Conservation (phyloP, 257 asterid species). For the Paulownia fortunei region DNA sequence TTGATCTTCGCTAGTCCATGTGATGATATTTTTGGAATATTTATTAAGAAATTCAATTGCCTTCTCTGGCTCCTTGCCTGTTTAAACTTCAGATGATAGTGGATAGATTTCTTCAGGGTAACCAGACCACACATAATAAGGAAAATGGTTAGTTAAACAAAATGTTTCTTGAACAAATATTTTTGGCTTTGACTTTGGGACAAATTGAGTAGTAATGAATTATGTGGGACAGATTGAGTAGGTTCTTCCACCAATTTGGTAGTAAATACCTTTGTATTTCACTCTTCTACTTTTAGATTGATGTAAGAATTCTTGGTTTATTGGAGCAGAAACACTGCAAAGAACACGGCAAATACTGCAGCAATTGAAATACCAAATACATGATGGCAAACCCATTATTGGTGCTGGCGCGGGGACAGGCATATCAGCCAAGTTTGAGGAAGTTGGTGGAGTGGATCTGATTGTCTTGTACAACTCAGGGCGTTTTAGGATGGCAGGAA, state of each 20-base stretch:
- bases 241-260: background rate
- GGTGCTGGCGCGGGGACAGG: slow-evolving; percentile 99
- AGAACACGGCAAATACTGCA: slow-evolving; percentile 62
- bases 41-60: too few species aligned
- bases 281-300: slow-evolving; percentile 13
- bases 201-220: background rate
- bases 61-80: too few species aligned
- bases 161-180: background rate
- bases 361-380: slow-evolving; percentile 70
- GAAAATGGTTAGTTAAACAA: background rate
- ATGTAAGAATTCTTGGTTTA: background rate
- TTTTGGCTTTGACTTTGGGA: background rate
- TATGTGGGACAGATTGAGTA: background rate
- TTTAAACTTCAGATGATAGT: too few species aligned
- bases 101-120: background rate
- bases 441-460: slow-evolving; percentile 95
- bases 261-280: slow-evolving; percentile 8
- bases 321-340: slow-evolving; percentile 77
- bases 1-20: too few species aligned
- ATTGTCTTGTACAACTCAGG: slow-evolving; percentile 94
- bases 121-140: background rate
- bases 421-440: slow-evolving; percentile 98
- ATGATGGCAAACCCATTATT: slow-evolving; percentile 76
- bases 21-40: too few species aligned
- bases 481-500: slow-evolving; percentile 98